Evolutionary conservation across 169 alveolate genomes (phyloP), one percentile per base, ranked within the genome.

Genomic region (Cryptosporidium tyzzeri): DNA sequence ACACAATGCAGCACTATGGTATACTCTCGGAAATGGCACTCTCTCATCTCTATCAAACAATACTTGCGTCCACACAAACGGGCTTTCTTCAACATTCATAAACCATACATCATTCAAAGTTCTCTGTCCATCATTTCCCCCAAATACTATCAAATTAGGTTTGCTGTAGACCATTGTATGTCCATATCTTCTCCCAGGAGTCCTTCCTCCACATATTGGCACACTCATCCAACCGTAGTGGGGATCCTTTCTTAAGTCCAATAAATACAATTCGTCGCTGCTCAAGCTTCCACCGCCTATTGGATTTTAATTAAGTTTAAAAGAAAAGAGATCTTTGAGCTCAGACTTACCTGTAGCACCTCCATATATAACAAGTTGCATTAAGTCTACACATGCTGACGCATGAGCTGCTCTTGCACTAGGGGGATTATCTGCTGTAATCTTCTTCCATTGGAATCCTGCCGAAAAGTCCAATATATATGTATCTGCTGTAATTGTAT

Each of bases 391-490:
- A 84, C 99, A 95, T n/a, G 99, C 98, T 21, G 99, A 97, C n/a
- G 99, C 98, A 91, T 99, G 99, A 7, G 99, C 99, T 21, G 99
- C 99, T 68, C 99, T 93, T 16, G 99, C 99, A 65, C 98, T 93
- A 33, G 99, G 99, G 18, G 98, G 94, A 50, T 94, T 94, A 84
- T 94, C 96, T 33, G 97, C 96, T 59, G 91, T 94, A 18, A 97
- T 91, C 85, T 95, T 96, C 10, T 94, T 93, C 98, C 99, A 97
- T 39, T 92, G 91, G 70, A 80, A 80, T n/a, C 94, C 94, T 31
- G 96, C 94, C n/a, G 91, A 65, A 39, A 95, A 92, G 86, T 97
- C 98, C 50, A 95, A 94, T 35, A 96, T 85, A 91, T 95, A 98
- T 6, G 99, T 96, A 86, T 98, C 99, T 67, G 98, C 99, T 1